These are phyloP conservation scores for Russula olivacea DNA, from an alignment of 768 basidiomycete genomes.

Conservation along the genomic window DNA sequence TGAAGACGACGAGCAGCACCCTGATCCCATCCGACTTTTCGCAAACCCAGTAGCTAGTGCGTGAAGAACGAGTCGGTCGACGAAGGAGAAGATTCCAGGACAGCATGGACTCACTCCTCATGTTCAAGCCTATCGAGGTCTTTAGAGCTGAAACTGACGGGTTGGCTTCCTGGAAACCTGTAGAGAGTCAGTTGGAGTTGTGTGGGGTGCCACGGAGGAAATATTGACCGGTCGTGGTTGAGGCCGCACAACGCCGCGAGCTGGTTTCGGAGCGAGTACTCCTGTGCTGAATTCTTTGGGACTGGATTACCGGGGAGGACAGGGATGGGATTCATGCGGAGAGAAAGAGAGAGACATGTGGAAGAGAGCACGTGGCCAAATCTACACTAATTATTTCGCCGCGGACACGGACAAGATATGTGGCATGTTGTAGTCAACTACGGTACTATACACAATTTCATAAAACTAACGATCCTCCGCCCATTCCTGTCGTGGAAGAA, in stretches of 20 bases:
- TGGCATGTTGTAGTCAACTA: slow-evolving; percentile 15
- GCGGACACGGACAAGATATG: slow-evolving; percentile 2
- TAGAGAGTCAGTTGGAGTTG: not conserved
- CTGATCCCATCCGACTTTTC: slow-evolving; percentile 97
- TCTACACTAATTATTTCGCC: slow-evolving; percentile 13
- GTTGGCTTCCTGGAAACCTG: slow-evolving; percentile 95
- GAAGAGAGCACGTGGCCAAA: slow-evolving; percentile 7
- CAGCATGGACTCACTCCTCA: slow-evolving; percentile 58
- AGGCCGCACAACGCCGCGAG: slow-evolving; percentile 64
- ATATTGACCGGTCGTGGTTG: slow-evolving; percentile 53
- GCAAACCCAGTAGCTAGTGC: slow-evolving; percentile 90
- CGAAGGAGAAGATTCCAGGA: not conserved
- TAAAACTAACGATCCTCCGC: slow-evolving; percentile 72
- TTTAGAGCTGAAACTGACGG: slow-evolving; percentile 74
- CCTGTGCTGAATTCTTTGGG: slow-evolving; percentile 51
- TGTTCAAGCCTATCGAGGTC: slow-evolving; percentile 73
- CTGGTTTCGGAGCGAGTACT: slow-evolving; percentile 54
- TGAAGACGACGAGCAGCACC: slow-evolving; percentile 75
- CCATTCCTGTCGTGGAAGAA: slow-evolving; percentile 61
- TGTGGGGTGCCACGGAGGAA: not conserved
- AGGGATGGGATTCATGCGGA: slow-evolving; percentile 39
- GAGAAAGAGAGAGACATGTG: not conserved
- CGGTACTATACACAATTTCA: slow-evolving; percentile 21
- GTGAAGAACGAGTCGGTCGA: not conserved
- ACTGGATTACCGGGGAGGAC: slow-evolving; percentile 64